Evolutionary conservation across 2,329 filamentous ascomycete species (phyloP).

Genomic region (Madurella mycetomatis): DNA sequence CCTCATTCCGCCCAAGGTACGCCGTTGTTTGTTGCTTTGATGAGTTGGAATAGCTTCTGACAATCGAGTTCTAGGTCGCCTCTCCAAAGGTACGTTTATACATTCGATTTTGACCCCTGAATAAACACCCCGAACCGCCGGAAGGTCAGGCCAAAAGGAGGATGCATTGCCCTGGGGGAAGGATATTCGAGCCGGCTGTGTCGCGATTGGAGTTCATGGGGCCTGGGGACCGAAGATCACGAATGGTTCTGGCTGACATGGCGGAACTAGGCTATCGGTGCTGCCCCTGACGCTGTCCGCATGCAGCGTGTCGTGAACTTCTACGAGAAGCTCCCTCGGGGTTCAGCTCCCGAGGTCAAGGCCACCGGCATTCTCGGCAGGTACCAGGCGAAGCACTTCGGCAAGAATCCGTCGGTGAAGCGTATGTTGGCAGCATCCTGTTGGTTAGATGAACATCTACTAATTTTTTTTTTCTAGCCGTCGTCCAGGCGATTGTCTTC

Average conservation of each 20-base stretch:
- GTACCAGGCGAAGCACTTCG: constrained; percentile 92
- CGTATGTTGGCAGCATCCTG: constrained; percentile 59
- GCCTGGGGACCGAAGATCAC: not conserved
- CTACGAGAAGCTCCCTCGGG: constrained; percentile 97
- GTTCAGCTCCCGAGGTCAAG: constrained; percentile 78
- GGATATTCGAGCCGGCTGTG: not conserved
- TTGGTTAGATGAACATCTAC: constrained; percentile 7
- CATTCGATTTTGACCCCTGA: not conserved
- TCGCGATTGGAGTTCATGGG: not conserved
- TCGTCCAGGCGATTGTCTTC: constrained; percentile 78
- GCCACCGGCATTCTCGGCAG: constrained; percentile 76
- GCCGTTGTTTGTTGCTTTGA: constrained; percentile 23
- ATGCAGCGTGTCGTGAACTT: constrained; percentile 98
- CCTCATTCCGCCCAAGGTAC: constrained; percentile 97
- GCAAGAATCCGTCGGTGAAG: constrained; percentile 82
- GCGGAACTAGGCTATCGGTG: constrained; percentile 73
- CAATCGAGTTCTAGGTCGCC: constrained; percentile 55
- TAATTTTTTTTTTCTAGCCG: constrained; percentile 53
- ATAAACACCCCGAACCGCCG: not conserved
- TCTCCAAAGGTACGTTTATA: constrained; percentile 70
- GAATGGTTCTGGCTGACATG: constrained; percentile 34
- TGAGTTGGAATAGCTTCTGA: constrained; percentile 10
- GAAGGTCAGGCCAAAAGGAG: not conserved
- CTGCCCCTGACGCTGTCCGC: constrained; percentile 89
- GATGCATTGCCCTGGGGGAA: not conserved